Base-by-base conservation (phyloP, 768 basidiomycete genomes). In the Amanita muscaria region DNA sequence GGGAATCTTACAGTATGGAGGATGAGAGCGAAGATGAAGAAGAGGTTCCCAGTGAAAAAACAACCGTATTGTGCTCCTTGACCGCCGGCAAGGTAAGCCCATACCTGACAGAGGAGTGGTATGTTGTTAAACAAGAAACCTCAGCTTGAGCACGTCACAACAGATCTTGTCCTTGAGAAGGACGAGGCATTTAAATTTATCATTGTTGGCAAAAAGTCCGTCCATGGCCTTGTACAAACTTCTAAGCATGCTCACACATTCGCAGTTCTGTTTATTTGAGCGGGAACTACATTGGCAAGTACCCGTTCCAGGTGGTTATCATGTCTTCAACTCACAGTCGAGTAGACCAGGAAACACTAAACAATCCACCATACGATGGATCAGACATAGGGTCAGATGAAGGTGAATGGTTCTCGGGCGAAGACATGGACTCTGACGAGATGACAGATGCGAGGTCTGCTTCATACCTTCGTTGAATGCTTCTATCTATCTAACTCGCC, bases 381-480 rank as follows among this genome's bases (percentile, higher is more conserved):
- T 63, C 64, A 32, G 76, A 79, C 42, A 56, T 62, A n/a, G 80
- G 79, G 18, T 66, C 67, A 5, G 71, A 83, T 33, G 79, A 77
- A n/a, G 74, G 71, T 30, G 83, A 86, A 46, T 80, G 89, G 42
- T 83, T 81, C 64, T 88, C 83, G 5, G 89, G 91, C 55, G 85
- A 88, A 31, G 87, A 90, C 57, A 69, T 90, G 55, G 72, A 83
- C 51, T 69, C 70, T 1, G 73, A 73, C 29, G 83, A 81, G 11
- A 49, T 83, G 24, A 77, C 68, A 47, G 78, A 77, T 47, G 74
- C 68, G 14, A 73, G 74, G 76, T 78, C 51, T 36, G 67, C 59
- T 46, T 46, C 39, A 25, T n/a, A 16, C 16, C 25, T 25, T 11
- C 19, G 19, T 31, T 48, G 15, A 42, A 22, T 27, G 41, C 12